Evolutionary conservation across 1,284 basidiomycete species (phyloP).

Genomic region (Gomphus sp.): DNA sequence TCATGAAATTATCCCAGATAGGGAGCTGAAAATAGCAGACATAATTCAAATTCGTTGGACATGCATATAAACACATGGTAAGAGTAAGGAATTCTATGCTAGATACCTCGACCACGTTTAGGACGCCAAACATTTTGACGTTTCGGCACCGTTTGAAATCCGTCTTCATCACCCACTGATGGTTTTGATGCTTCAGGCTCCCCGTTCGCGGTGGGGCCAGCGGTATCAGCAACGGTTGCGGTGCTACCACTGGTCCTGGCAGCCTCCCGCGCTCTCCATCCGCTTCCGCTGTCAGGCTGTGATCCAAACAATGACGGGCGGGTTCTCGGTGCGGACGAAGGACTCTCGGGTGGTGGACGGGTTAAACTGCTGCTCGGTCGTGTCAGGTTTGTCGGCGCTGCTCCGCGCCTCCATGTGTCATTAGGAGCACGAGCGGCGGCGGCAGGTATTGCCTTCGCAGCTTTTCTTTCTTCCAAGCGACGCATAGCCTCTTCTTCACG

Average conservation of each 20-base stretch:
- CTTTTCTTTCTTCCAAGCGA: conserved; percentile 27
- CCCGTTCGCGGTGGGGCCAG: conserved; percentile 15
- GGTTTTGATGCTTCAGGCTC: conserved; percentile 18
- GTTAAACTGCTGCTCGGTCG: conserved; percentile 24
- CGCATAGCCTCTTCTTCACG: conserved; percentile 77
- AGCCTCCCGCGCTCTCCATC: conserved; percentile 49
- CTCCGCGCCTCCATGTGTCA: conserved; percentile 13
- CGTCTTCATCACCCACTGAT: conserved; percentile 39
- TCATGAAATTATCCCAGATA: neutral
- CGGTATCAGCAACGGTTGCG: conserved; percentile 11
- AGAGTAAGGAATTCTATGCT: neutral
- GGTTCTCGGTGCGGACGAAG: conserved; percentile 30
- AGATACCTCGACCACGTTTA: conserved; percentile 4
- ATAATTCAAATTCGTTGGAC: neutral
- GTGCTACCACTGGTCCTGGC: conserved; percentile 28
- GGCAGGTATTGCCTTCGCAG: conserved; percentile 21
- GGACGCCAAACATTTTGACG: conserved; percentile 3
- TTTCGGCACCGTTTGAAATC: conserved; percentile 55
- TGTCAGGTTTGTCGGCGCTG: conserved; percentile 11
- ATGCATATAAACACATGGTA: neutral
- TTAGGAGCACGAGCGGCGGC: conserved; percentile 8
- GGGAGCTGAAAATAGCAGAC: neutral
- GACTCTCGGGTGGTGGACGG: conserved; percentile 31
- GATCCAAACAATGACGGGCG: conserved; percentile 31
- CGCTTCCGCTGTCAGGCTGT: conserved; percentile 27